Evolutionary conservation across 192 early-diverging fungal species (phyloP).

Genomic region (Backusella macrospora): DNA sequence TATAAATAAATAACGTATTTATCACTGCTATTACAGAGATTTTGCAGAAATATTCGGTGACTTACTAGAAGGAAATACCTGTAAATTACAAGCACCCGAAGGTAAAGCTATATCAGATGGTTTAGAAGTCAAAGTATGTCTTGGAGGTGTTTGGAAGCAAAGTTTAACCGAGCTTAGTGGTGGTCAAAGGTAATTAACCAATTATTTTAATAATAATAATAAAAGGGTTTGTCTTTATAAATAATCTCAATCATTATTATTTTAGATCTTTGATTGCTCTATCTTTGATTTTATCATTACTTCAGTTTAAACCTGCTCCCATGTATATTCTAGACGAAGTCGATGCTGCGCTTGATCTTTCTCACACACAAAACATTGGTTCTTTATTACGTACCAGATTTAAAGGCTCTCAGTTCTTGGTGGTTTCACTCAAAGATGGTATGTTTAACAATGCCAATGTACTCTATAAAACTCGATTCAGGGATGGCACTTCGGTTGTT

Average conservation of each 20-base stretch:
- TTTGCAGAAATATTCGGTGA: conserved; percentile 98
- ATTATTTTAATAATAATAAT: background rate
- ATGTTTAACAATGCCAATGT: conserved; percentile 99
- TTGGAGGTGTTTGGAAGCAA: conserved; percentile 97
- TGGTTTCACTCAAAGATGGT: conserved; percentile 98
- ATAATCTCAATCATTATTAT: background rate
- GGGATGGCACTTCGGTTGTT: conserved; percentile 92
- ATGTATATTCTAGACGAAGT: conserved; percentile 99
- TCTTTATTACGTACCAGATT: conserved; percentile 90
- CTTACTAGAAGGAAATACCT: conserved; percentile 88
- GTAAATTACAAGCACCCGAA: conserved; percentile 85
- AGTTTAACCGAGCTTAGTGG: conserved; percentile 96
- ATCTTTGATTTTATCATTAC: conserved; percentile 91
- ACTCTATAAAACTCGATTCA: conserved; percentile 90
- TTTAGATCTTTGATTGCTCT: conserved; percentile 91
- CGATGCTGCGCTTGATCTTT: conserved; percentile 95
- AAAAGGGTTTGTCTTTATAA: no score
- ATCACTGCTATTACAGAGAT: conserved; percentile 56
- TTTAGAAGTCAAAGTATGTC: conserved; percentile 91
- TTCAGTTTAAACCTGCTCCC: conserved; percentile 98
- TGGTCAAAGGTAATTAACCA: conserved; percentile 74
- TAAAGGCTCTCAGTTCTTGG: conserved; percentile 96
- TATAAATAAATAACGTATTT: background rate
- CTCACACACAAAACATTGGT: conserved; percentile 99
- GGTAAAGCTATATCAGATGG: conserved; percentile 80